Conservation (phyloP, 306 rosid species). For the Albizia julibrissin region DNA sequence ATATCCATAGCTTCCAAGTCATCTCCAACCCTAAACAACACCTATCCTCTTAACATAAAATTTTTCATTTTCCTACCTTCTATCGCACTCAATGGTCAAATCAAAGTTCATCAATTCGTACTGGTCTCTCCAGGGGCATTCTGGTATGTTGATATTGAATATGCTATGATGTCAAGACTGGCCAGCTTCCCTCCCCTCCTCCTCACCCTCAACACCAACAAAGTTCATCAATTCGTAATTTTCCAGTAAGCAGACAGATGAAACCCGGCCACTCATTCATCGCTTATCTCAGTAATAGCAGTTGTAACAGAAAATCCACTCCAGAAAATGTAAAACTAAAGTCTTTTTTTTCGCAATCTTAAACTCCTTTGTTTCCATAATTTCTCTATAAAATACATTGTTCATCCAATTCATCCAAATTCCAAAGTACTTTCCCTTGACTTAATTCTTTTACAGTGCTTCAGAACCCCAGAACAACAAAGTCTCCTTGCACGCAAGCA, state of each 20-base stretch:
- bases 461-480: slow-evolving; percentile 23
- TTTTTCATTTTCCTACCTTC: background rate
- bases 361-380: background rate
- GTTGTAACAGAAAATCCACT: background rate
- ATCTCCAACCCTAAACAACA: background rate
- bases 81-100: background rate
- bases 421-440: background rate
- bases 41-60: background rate
- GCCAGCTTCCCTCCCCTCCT: too few relatives aligned
- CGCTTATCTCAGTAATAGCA: background rate
- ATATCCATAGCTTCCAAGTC: background rate
- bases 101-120: background rate
- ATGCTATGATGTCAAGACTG: too few relatives aligned
- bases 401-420: background rate
- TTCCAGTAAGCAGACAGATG: background rate
- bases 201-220: too few relatives aligned
- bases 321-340: background rate
- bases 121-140: too few relatives aligned
- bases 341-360: background rate
- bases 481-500: background rate
- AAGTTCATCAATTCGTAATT: background rate
- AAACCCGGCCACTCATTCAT: background rate
- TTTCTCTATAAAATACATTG: background rate
- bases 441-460: background rate
- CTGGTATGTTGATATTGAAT: too few relatives aligned